Conservation (phyloP, 345 rosid species). For the Balakata baccata region DNA sequence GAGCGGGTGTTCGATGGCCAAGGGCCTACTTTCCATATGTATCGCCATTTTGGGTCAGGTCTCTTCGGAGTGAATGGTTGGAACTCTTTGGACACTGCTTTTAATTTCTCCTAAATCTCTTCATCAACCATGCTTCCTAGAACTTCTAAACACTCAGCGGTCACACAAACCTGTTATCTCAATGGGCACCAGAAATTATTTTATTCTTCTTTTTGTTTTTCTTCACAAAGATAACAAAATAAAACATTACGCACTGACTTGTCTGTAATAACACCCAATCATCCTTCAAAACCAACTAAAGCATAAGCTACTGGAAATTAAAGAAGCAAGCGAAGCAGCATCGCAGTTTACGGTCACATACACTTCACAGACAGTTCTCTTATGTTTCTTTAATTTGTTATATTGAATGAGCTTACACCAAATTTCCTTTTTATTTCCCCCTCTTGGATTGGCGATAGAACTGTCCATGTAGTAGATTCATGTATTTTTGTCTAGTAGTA, state of each 20-base stretch:
- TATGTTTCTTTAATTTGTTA: too few relatives aligned
- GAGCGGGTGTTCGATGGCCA: constrained; percentile 70
- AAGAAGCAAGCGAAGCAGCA: neutral
- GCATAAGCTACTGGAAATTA: neutral
- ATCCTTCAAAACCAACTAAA: neutral
- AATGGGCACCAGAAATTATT: constrained; percentile 11
- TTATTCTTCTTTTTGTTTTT: neutral
- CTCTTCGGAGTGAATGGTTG: constrained; percentile 72
- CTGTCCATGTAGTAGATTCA: too few relatives aligned
- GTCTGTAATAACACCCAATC: constrained; percentile 1
- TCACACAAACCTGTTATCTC: constrained; percentile 75
- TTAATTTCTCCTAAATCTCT: constrained; percentile 65
- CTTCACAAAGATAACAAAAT: neutral
- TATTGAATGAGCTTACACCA: too few relatives aligned
- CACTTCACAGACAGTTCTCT: too few relatives aligned
- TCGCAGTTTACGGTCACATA: neutral
- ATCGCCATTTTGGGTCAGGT: constrained; percentile 93
- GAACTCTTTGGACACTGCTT: constrained; percentile 55
- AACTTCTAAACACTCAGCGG: constrained; percentile 93
- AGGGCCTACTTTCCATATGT: constrained; percentile 98
- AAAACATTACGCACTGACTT: neutral
- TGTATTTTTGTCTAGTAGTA: too few relatives aligned
- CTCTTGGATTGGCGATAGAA: too few relatives aligned
- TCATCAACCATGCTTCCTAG: constrained; percentile 88
- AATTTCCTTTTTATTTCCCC: too few relatives aligned